Evolutionary conservation across 148 eudicot genomes (phyloP), one percentile per base, ranked within the genome.

Genomic region (Hydrangea macrophylla): DNA sequence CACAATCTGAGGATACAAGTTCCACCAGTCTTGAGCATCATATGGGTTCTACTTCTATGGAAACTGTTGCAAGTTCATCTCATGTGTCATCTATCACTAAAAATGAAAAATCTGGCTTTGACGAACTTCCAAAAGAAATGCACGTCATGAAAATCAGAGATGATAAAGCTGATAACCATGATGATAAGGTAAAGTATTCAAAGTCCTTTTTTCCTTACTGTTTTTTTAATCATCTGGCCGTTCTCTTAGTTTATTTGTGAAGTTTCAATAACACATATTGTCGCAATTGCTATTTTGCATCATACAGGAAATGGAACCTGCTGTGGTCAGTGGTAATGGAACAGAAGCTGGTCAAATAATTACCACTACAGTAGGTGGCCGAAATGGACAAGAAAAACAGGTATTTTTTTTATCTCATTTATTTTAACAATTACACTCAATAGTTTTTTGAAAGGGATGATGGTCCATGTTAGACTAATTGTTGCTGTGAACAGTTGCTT

Each of bases 281-380:
- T 27, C 7, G 20, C 17, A 35, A 36, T 65, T 6, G 40, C 37
- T 12, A 20, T 42, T 66, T 65, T 45, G 57, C 9, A 36, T 65
- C 23, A 51, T 37, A 11, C 71, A 89, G 98, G 91, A 87, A 65
- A 73, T 80, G 82, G 96, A 92, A 35, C 77, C 87, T 7, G 71
- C 87, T 73, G 69, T 81, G 75, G 79, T 88, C 39, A 82, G 81
- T 76, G 98, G 90, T 18, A 85, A 82, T 70, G 98, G 92, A 57
- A 84, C 95, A 55, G 96, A 93, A 80, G 69, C 88, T 63, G 98
- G 98, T 55, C 96, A 93, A 70, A 79, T 93, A 71, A 86, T 90
- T 61, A 78, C 87, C 28, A 90, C 92, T 22, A 83, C 87, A 17
- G 36, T 86, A 56, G 85, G 87, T 61, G 95, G 95, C 64, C 82